These are phyloP conservation scores for Teratosphaeria viscida DNA, from an alignment of 2,329 filamentous ascomycete genomes.

Conservation along the genomic window DNA sequence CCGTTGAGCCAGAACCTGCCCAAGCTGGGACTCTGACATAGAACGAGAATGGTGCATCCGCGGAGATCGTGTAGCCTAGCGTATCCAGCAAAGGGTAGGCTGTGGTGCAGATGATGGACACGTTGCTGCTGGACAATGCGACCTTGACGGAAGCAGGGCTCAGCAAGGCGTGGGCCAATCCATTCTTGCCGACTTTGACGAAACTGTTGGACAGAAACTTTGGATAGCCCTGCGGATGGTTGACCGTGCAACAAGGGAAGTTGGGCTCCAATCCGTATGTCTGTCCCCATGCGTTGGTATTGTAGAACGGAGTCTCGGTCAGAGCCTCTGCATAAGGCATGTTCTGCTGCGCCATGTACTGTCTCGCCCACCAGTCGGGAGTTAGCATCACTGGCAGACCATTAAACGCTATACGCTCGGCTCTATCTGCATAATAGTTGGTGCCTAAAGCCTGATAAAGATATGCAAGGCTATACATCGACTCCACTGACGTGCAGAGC, in stretches of 20 bases:
- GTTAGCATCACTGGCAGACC: constrained; percentile 43
- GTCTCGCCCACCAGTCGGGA: constrained; percentile 40
- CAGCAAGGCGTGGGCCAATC: constrained; percentile 42
- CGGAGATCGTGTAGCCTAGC: constrained; percentile 32
- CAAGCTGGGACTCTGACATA: constrained; percentile 38
- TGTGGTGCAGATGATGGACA: constrained; percentile 38
- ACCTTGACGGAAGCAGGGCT: constrained; percentile 35
- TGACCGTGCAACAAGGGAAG: constrained; percentile 49
- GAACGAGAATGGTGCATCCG: constrained; percentile 31
- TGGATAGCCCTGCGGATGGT: constrained; percentile 47
- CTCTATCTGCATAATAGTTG: constrained; percentile 40
- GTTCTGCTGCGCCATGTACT: constrained; percentile 46
- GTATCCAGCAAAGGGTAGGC: constrained; percentile 38
- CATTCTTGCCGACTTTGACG: constrained; percentile 32
- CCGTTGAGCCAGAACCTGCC: constrained; percentile 20
- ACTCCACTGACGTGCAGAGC: constrained; percentile 43
- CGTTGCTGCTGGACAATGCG: constrained; percentile 26
- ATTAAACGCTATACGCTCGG: constrained; percentile 45
- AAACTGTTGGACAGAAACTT: constrained; percentile 44
- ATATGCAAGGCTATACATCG: constrained; percentile 42
- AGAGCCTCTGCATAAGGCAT: constrained; percentile 40
- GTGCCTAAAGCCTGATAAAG: constrained; percentile 41
- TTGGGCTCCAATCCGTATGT: constrained; percentile 45
- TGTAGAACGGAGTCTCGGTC: constrained; percentile 37
- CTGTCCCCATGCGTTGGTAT: constrained; percentile 35